A percentile compares a stretch with the other conserved stretches of the same genome.
Evolutionary conservation across 169 alveolate genomes (phyloP).

Genomic region (Cryptosporidium sp.): DNA sequence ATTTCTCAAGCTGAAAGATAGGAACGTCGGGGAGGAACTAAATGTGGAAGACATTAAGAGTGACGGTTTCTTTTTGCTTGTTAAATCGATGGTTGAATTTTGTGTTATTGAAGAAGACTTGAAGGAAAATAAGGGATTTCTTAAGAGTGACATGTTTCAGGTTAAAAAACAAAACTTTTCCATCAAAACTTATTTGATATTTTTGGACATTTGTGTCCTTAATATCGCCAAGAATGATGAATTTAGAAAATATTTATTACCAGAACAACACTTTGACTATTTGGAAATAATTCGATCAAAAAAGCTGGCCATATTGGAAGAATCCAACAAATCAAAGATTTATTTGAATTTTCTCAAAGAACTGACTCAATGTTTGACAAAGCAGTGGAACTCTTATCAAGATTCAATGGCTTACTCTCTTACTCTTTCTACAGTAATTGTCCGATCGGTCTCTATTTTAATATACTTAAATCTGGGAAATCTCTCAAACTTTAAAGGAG

Average conservation of each 20-base stretch:
- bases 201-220: slow-evolving; percentile 4
- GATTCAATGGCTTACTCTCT: slow-evolving; percentile 18
- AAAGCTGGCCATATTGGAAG: neutral
- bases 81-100: neutral
- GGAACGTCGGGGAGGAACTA: neutral
- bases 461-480: slow-evolving; percentile 1
- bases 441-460: slow-evolving; percentile 23
- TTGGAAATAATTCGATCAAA: neutral
- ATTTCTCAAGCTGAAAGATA: neutral
- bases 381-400: slow-evolving; percentile 34
- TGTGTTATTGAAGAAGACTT: neutral
- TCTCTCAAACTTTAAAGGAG: neutral
- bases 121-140: neutral
- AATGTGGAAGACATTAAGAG: neutral
- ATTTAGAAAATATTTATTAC: neutral
- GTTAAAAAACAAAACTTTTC: neutral
- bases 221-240: neutral
- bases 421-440: slow-evolving; percentile 15
- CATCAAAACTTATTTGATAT: neutral
- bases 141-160: neutral
- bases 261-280: neutral
- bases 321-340: neutral
- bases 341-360: slow-evolving; percentile 6
- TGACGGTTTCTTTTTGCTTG: neutral
- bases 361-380: neutral